Base-by-base conservation (phyloP, 75 land plant genomes). In the Picea glauca region DNA sequence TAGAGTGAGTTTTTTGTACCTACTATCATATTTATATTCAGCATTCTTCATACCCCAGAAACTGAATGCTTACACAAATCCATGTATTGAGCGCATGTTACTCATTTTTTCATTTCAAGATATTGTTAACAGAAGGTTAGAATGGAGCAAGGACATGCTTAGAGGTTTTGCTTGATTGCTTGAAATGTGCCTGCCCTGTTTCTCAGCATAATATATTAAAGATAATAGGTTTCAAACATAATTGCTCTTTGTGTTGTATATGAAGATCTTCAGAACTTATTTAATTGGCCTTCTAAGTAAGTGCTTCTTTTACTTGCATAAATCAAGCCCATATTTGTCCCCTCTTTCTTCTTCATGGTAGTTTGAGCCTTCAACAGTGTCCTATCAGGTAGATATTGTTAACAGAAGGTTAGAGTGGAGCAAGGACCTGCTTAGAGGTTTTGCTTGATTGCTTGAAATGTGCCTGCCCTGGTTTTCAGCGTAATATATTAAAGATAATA, bases 1-100 rank as follows among this genome's bases (percentile, higher is more conserved):
- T 13, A 87, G 82, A 81, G 88, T 80, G 58, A 23, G 83, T 66
- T 50, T 31, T 17, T 46, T 65, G 14, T 58, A 38, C 64, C 60
- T 21, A 15, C 31, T 23, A 33, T 3, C 40, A 31, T 33, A 64
- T 65, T 13, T 31, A 65, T 65, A 65, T 70, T 43, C 54, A 70
- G 74, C 33, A 20, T 2, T n/a, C 9, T 43, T 43, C 26, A n/a
- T 43, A 43, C 3, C 46, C 21, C 20, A 9, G 1, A 50, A 50
- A 50, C 56, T 50, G 11, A 50, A 50, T 50, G 56, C 11, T 50
- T 9, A 50, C 56, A 50, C 56, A 1, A 50, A 9, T 46, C 54
- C 54, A 46, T 46, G 9, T 46, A 50, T 1, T 50, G 12, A 50
- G 2, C 2, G 11, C 56, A 50, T 11, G 1, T 70, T 11, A 43